Conservation (phyloP, 106 monocot genomes). For the Amphibolis antarctica region DNA sequence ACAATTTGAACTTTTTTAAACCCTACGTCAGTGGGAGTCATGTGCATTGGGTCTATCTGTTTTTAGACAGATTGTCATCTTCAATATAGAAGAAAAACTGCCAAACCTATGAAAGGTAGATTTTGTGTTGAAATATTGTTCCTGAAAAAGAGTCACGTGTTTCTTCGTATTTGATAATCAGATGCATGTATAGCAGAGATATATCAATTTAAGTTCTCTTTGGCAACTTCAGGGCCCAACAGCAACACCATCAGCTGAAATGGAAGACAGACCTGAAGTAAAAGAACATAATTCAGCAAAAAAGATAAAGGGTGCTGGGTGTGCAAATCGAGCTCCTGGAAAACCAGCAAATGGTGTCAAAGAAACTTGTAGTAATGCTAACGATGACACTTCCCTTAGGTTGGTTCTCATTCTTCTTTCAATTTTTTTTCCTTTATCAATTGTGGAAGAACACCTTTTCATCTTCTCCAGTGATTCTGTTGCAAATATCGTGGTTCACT, state of each 20-base stretch:
- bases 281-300: slow-evolving; percentile 13
- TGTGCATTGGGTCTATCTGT: no score
- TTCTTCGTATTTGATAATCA: no score
- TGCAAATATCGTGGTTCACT: background rate
- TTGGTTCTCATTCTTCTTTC: background rate
- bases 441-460: no score
- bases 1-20: no score
- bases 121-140: no score
- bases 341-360: slow-evolving; percentile 7
- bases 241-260: background rate
- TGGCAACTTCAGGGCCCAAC: slow-evolving; percentile 1
- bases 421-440: background rate
- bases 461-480: background rate
- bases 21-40: no score
- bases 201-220: background rate
- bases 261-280: slow-evolving; percentile 7
- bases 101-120: no score
- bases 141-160: no score
- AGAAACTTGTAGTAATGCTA: slow-evolving; percentile 10
- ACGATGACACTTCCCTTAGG: slow-evolving; percentile 13
- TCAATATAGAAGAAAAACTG: no score
- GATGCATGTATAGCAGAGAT: background rate
- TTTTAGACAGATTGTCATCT: no score
- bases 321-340: background rate
- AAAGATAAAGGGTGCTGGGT: background rate